These are phyloP conservation scores for Asterochloris erici DNA, from an alignment of 139 green algal genomes.

Conservation along the genomic window DNA sequence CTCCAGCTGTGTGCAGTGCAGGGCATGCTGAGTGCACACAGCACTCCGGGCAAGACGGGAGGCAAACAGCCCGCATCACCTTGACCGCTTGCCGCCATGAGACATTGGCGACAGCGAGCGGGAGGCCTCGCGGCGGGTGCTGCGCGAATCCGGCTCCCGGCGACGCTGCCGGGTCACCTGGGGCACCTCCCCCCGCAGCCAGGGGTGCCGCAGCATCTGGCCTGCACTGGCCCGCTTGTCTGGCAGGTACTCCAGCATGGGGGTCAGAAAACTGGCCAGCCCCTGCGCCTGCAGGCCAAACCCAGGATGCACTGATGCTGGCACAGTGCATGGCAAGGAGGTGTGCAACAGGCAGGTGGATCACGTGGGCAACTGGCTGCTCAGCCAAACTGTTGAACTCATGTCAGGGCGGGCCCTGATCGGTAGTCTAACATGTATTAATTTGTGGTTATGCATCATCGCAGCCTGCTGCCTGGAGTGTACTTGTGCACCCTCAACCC, in stretches of 20 bases:
- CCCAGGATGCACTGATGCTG: neutral
- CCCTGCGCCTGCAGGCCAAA: constrained; percentile 51
- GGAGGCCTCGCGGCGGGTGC: constrained; percentile 3
- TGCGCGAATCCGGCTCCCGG: neutral
- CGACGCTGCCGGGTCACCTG: neutral
- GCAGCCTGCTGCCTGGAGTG: no score
- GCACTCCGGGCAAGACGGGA: no score
- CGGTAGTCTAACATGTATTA: constrained; percentile 40
- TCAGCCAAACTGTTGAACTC: constrained; percentile 33
- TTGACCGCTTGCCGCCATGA: constrained; percentile 16
- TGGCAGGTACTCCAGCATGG: constrained; percentile 89
- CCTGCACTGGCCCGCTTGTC: constrained; percentile 77
- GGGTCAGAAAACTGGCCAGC: constrained; percentile 83
- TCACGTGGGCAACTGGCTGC: neutral
- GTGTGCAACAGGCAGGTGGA: neutral
- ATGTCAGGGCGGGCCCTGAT: constrained; percentile 19
- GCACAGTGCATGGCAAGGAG: neutral
- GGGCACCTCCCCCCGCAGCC: constrained; percentile 54
- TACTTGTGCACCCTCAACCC: no score
- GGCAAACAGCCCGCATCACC: neutral
- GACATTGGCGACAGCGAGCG: neutral
- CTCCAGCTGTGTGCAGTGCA: no score
- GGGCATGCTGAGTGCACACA: no score
- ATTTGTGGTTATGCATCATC: no score
- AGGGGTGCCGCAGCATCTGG: constrained; percentile 88